These are phyloP conservation scores for Hibiscus mutabilis DNA, from an alignment of 345 rosid species.

Conservation along the genomic window DNA sequence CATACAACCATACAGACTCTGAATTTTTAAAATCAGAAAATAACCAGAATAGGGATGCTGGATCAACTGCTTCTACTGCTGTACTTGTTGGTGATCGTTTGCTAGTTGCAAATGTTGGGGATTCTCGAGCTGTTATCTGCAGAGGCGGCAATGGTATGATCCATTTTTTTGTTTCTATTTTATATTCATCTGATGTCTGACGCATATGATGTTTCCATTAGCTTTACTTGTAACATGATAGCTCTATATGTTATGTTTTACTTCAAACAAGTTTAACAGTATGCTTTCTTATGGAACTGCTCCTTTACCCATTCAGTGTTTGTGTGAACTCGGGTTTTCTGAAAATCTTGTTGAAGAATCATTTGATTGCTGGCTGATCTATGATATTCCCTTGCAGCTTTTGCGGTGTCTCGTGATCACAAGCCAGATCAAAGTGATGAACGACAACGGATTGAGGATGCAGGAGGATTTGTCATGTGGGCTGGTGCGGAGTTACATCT, in stretches of 20 bases:
- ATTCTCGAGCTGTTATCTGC: conserved; percentile 97
- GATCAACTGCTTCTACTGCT: conserved; percentile 99
- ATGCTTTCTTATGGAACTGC: background rate
- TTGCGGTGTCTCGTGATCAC: conserved; percentile 98
- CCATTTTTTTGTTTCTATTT: background rate
- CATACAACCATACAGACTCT: conserved; percentile 85
- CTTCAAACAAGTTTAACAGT: background rate
- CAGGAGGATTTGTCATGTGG: conserved; percentile 99
- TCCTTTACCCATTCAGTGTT: background rate
- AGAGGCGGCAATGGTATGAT: conserved; percentile 85
- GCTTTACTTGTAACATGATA: background rate
- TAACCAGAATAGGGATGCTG: conserved; percentile 95
- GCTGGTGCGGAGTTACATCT: conserved; percentile 51
- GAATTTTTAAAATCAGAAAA: conserved; percentile 91
- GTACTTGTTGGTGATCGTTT: conserved; percentile 87
- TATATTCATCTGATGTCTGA: background rate
- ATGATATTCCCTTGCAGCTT: conserved; percentile 37
- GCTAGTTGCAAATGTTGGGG: conserved; percentile 97
- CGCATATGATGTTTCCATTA: background rate
- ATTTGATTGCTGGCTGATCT: background rate
- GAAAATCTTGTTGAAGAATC: background rate
- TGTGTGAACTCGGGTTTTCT: background rate
- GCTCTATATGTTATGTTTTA: background rate
- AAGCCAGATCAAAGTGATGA: conserved; percentile 98
- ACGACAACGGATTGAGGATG: conserved; percentile 95